A percentile compares a stretch with the other conserved stretches of the same genome.
These are phyloP conservation scores for Cyclanthera cordifolia DNA, from an alignment of 306 rosid genomes.

Conservation along the genomic window DNA sequence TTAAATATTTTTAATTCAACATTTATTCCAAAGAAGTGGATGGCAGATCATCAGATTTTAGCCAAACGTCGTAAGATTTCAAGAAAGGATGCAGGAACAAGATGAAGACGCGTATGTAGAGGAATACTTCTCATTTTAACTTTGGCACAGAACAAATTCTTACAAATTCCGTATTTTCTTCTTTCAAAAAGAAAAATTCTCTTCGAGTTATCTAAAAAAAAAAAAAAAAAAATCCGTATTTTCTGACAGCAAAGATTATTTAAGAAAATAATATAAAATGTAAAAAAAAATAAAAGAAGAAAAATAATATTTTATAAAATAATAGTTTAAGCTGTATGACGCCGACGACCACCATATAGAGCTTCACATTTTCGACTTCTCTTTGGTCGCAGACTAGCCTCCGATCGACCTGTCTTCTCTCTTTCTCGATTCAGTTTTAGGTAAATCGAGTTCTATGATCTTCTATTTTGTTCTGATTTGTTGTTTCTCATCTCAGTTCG, in stretches of 20 bases:
- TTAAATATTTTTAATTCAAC: neutral
- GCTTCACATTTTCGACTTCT: slow-evolving; percentile 47
- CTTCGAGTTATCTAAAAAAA: too few relatives aligned
- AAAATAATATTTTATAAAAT: neutral
- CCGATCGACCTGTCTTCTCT: slow-evolving; percentile 17
- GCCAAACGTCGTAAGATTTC: neutral
- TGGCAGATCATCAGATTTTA: neutral
- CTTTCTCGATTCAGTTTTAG: slow-evolving; percentile 33
- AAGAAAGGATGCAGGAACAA: neutral
- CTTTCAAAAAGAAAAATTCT: neutral
- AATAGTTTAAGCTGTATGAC: slow-evolving; percentile 31
- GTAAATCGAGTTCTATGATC: slow-evolving; percentile 28
- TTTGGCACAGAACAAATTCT: slow-evolving; percentile 10
- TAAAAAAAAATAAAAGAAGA: neutral
- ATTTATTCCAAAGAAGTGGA: neutral
- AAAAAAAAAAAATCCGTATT: slow-evolving; percentile 3
- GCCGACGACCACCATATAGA: slow-evolving; percentile 89
- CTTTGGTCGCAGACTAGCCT: slow-evolving; percentile 19
- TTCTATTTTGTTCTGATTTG: neutral
- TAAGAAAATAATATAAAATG: neutral
- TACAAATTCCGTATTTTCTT: slow-evolving; percentile 12
- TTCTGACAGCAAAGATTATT: slow-evolving; percentile 13
- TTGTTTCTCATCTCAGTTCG: slow-evolving; percentile 6
- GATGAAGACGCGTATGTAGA: neutral
- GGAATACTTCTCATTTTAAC: neutral